phyloP scores from a whole-genome alignment of 805 yeast species.

The Kodamaea sagamina region DNA sequence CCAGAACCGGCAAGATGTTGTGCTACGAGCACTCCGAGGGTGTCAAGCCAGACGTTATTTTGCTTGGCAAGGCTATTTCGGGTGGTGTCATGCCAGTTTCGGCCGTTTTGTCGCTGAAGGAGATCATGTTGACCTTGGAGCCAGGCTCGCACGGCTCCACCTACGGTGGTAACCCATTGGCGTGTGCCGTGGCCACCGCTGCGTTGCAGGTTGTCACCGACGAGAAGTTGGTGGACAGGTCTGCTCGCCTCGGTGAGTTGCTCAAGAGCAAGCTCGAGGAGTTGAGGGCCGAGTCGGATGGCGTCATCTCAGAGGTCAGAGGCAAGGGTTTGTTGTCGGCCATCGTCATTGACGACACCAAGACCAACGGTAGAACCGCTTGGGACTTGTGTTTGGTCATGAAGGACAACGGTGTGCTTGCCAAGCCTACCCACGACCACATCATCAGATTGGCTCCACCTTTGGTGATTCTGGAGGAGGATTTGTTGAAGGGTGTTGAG shows the following conservation, averaged over 20 bases:
- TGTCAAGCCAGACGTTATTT: slow-evolving; percentile 85
- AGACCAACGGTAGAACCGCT: slow-evolving; percentile 86
- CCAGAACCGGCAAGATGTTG: slow-evolving; percentile 92
- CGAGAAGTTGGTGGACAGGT: slow-evolving; percentile 80
- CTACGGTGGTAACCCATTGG: slow-evolving; percentile 96
- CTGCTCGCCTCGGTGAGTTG: slow-evolving; percentile 67
- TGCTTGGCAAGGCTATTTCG: slow-evolving; percentile 91
- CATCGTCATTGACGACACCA: slow-evolving; percentile 81
- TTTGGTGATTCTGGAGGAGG: slow-evolving; percentile 84
- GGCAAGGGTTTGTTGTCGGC: slow-evolving; percentile 90
- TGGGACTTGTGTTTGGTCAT: slow-evolving; percentile 93
- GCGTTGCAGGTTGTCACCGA: slow-evolving; percentile 88
- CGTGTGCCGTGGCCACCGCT: slow-evolving; percentile 89
- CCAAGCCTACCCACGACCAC: slow-evolving; percentile 96
- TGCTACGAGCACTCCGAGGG: slow-evolving; percentile 81
- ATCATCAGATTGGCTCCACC: slow-evolving; percentile 97
- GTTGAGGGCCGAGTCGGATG: slow-evolving; percentile 53
- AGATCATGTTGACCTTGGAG: slow-evolving; percentile 83
- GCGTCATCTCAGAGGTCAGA: slow-evolving; percentile 62
- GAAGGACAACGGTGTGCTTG: slow-evolving; percentile 86
- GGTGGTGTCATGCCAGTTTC: slow-evolving; percentile 95
- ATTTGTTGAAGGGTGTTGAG: slow-evolving; percentile 76
- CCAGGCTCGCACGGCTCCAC: slow-evolving; percentile 99
- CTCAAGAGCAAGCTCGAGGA: slow-evolving; percentile 60
- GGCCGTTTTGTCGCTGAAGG: slow-evolving; percentile 86